phyloP scores from a whole-genome alignment of 495 filamentous ascomycete species.

The Clohesyomyces aquaticus region DNA sequence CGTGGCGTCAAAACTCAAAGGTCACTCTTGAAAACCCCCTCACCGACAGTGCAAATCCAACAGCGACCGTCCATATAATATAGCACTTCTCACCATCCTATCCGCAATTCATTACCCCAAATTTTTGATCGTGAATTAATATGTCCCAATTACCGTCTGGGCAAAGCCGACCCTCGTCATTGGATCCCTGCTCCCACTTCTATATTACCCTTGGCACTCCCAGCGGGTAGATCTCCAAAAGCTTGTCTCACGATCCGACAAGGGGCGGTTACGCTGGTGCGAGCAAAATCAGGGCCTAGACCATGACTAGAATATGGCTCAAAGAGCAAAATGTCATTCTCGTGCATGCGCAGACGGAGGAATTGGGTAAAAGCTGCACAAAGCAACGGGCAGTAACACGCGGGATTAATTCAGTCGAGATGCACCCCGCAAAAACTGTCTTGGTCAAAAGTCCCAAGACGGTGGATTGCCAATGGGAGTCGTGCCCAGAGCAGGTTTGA shows the following conservation, averaged over 20 bases:
- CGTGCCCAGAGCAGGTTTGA: not conserved
- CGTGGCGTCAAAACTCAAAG: not conserved
- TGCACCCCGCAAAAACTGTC: not conserved
- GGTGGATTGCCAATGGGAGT: not conserved
- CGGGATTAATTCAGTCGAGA: not conserved
- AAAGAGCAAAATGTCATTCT: not conserved
- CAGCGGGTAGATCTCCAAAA: conserved; percentile 25
- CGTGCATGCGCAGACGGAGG: not conserved
- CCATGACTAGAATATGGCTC: not conserved
- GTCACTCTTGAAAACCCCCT: not conserved
- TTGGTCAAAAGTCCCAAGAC: not conserved
- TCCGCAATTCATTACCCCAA: not conserved
- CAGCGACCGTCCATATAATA: not conserved
- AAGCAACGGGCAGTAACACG: not conserved
- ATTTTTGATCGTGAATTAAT: conserved; percentile 19
- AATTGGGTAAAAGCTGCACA: not conserved
- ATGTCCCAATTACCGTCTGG: conserved; percentile 1
- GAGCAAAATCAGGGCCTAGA: not conserved
- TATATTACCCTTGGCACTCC: conserved; percentile 4
- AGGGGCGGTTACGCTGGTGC: not conserved
- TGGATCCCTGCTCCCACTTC: not conserved
- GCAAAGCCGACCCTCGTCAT: not conserved
- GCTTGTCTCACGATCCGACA: conserved; percentile 11
- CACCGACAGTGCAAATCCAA: not conserved
- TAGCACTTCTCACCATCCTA: too few relatives aligned